These are phyloP conservation scores for Fomitopsis pinicola DNA, from an alignment of 1,284 basidiomycete genomes.

Conservation along the genomic window DNA sequence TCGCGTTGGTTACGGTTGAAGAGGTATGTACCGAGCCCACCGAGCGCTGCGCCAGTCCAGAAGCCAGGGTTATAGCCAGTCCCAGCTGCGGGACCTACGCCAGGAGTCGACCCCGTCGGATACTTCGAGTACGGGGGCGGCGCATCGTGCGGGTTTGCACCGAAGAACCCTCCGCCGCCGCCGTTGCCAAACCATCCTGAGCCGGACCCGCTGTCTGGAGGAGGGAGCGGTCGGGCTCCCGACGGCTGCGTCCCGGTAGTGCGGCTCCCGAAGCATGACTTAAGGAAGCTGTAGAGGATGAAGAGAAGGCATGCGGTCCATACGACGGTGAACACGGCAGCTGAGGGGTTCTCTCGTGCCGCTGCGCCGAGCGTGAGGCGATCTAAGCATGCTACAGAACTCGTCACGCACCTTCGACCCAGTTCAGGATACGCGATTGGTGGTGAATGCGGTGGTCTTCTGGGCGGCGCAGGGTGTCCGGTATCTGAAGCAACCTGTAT, in stretches of 20 bases:
- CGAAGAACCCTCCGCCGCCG: constrained; percentile 29
- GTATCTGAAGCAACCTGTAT: constrained; percentile 71
- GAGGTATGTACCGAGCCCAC: constrained; percentile 59
- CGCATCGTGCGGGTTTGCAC: constrained; percentile 37
- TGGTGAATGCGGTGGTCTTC: constrained; percentile 12
- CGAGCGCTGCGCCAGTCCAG: constrained; percentile 74
- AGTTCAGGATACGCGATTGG: constrained; percentile 16
- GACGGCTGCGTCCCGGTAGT: constrained; percentile 18
- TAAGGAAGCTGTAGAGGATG: constrained; percentile 54
- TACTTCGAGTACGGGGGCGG: constrained; percentile 78
- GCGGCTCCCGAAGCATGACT: constrained; percentile 42
- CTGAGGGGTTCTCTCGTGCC: constrained; percentile 15
- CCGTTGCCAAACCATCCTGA: constrained; percentile 43
- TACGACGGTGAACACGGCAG: constrained; percentile 48
- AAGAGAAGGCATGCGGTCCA: constrained; percentile 52
- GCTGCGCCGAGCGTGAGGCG: neutral
- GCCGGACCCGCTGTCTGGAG: constrained; percentile 29
- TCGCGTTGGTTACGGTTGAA: constrained; percentile 34
- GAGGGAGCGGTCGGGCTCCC: constrained; percentile 30
- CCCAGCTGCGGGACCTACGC: constrained; percentile 21
- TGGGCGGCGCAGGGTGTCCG: constrained; percentile 39
- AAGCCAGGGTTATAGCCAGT: constrained; percentile 64
- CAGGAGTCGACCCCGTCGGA: constrained; percentile 17
- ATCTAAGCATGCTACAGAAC: neutral
- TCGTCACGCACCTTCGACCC: constrained; percentile 16